A percentile compares a stretch with the other conserved stretches of the same genome.
These are phyloP conservation scores for Platanthera guangdongensis DNA, from an alignment of 106 monocot genomes.

Conservation along the genomic window DNA sequence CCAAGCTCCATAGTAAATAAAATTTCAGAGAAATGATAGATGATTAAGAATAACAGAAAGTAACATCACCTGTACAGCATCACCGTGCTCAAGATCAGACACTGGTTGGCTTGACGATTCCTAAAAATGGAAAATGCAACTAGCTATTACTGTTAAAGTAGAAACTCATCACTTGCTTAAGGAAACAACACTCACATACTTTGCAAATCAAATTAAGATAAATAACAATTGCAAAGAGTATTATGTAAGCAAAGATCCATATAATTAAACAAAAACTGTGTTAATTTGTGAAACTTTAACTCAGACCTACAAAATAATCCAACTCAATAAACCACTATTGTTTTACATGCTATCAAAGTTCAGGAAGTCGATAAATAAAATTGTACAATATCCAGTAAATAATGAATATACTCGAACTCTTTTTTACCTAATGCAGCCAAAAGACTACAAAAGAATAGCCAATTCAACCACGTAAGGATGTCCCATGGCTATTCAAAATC, in stretches of 20 bases:
- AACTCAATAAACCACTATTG: not conserved
- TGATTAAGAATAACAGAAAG: conserved; percentile 1
- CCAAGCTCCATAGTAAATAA: not conserved
- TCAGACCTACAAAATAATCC: not conserved
- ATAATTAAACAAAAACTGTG: not conserved
- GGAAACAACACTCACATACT: not conserved
- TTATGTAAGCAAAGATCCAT: not conserved
- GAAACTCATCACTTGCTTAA: not conserved
- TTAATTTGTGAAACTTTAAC: not conserved
- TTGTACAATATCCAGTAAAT: not conserved
- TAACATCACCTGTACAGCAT: conserved; percentile 48
- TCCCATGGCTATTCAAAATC: too few relatives aligned
- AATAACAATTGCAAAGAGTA: not conserved
- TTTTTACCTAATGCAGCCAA: too few relatives aligned
- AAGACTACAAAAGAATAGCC: too few relatives aligned
- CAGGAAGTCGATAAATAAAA: not conserved
- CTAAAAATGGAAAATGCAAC: conserved; percentile 4
- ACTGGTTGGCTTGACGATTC: conserved; percentile 29
- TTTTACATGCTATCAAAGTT: not conserved
- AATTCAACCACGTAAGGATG: too few relatives aligned
- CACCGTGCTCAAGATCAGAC: conserved; percentile 76
- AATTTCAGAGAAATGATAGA: not conserved
- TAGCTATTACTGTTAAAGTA: not conserved
- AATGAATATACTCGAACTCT: not conserved
- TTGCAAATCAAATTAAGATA: not conserved